phyloP scores from a whole-genome alignment of 2,329 filamentous ascomycete genomes.

The Pestalotiopsis sp. region DNA sequence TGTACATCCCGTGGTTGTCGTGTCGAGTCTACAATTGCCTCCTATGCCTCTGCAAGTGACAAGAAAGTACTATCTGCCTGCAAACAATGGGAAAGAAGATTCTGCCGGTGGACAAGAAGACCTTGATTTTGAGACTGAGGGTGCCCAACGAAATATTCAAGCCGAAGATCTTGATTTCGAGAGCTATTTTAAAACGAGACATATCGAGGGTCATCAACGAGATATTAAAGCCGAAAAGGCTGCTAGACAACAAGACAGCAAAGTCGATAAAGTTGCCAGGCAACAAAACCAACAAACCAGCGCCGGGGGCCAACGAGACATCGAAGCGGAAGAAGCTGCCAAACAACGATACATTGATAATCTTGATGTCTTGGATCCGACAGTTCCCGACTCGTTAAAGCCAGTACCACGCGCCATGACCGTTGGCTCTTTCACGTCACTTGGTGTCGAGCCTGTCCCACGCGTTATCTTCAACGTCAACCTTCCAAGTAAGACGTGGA shows the following conservation, averaged over 20 bases:
- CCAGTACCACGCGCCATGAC: conserved; percentile 51
- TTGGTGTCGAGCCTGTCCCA: conserved; percentile 52
- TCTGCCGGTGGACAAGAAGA: not conserved
- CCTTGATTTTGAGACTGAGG: too few relatives aligned
- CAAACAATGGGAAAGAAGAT: not conserved
- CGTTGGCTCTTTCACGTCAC: conserved; percentile 59
- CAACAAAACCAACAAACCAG: too few relatives aligned
- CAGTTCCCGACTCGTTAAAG: not conserved
- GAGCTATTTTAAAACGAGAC: too few relatives aligned
- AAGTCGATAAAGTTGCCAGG: too few relatives aligned
- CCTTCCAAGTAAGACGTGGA: conserved; percentile 54
- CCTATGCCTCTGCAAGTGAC: too few relatives aligned
- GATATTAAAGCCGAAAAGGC: too few relatives aligned
- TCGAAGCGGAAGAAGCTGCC: not conserved
- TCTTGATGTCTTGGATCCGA: not conserved
- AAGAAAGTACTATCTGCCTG: too few relatives aligned
- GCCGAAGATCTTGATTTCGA: too few relatives aligned
- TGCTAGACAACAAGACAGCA: too few relatives aligned
- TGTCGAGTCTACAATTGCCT: not conserved
- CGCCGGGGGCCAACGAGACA: not conserved
- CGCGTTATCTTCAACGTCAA: conserved; percentile 59
- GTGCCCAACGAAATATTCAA: too few relatives aligned
- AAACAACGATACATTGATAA: too few relatives aligned
- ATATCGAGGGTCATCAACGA: too few relatives aligned
- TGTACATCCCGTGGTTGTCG: not conserved